Percentiles rank a stretch among this genome's conserved stretches.
These are phyloP conservation scores for Glarea lozoyensis DNA, from an alignment of 495 filamentous ascomycete species.

Conservation along the genomic window DNA sequence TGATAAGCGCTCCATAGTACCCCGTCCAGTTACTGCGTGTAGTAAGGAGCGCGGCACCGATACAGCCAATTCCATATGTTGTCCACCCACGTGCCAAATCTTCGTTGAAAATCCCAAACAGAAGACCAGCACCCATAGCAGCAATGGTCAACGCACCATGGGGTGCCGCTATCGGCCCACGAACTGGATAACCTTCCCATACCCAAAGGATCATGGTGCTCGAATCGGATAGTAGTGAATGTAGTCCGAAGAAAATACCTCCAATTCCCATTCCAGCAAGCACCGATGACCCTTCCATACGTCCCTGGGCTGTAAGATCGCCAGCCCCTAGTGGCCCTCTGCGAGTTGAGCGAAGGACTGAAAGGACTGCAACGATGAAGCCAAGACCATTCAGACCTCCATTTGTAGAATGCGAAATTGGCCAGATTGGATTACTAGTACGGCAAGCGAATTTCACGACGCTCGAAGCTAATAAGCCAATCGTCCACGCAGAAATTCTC, in stretches of 20 bases:
- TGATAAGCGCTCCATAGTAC: conserved; percentile 72
- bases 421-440: conserved; percentile 98
- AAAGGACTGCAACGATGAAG: conserved; percentile 63
- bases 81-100: conserved; percentile 70
- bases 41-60: conserved; percentile 76
- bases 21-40: conserved; percentile 77
- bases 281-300: conserved; percentile 55
- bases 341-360: conserved; percentile 62
- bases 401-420: conserved; percentile 78
- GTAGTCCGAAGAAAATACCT: conserved; percentile 82
- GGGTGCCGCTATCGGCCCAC: conserved; percentile 79
- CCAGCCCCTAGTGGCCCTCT: conserved; percentile 42
- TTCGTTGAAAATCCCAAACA: conserved; percentile 66
- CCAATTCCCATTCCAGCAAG: conserved; percentile 71
- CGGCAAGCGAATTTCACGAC: conserved; percentile 88
- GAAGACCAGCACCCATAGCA: conserved; percentile 77
- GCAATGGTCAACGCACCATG: conserved; percentile 80
- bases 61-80: conserved; percentile 63
- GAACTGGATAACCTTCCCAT: conserved; percentile 95
- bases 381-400: conserved; percentile 91
- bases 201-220: conserved; percentile 99
- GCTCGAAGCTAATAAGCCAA: conserved; percentile 77
- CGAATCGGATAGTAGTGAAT: conserved; percentile 90
- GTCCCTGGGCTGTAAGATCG: conserved; percentile 24
- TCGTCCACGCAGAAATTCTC: conserved; percentile 67